Evolutionary conservation across 2,329 filamentous ascomycete species (phyloP).

Genomic region (Zasmidium angulare): DNA sequence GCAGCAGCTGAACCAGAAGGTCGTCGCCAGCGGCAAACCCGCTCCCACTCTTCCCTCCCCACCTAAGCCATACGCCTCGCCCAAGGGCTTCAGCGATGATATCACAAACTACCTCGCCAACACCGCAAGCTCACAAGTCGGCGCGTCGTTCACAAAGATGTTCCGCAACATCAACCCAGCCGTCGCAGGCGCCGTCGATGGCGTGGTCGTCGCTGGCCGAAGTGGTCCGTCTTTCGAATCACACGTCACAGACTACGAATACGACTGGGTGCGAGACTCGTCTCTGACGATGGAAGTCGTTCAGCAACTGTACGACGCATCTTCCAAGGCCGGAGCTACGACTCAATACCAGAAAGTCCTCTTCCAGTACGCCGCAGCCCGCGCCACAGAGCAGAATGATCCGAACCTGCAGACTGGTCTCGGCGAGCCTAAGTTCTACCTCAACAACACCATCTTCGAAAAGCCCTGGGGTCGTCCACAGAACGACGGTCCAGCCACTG

Average conservation of each 20-base stretch:
- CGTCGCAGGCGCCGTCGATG: constrained; percentile 28
- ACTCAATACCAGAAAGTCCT: constrained; percentile 26
- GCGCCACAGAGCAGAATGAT: constrained; percentile 35
- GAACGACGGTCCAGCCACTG: constrained; percentile 35
- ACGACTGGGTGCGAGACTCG: constrained; percentile 35
- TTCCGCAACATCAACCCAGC: constrained; percentile 36
- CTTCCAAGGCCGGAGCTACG: constrained; percentile 21
- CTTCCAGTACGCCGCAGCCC: constrained; percentile 29
- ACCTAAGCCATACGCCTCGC: constrained; percentile 31
- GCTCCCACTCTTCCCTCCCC: constrained; percentile 24
- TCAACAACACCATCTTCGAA: constrained; percentile 33
- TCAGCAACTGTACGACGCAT: constrained; percentile 26
- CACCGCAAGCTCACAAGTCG: constrained; percentile 24
- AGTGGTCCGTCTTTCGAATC: constrained; percentile 29
- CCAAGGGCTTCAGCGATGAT: constrained; percentile 31
- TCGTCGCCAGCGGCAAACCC: constrained; percentile 27
- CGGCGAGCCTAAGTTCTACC: constrained; percentile 36
- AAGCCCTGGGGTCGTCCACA: constrained; percentile 37
- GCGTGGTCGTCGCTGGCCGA: constrained; percentile 34
- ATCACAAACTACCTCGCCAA: constrained; percentile 31
- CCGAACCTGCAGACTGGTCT: constrained; percentile 32
- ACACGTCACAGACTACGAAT: constrained; percentile 33
- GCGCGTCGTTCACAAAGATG: constrained; percentile 29
- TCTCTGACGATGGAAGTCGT: constrained; percentile 34
- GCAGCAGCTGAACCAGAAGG: constrained; percentile 23